Evolutionary conservation across 225 moss, liverwort and hornwort species (phyloP).

Genomic region (Thuidium tamariscinum): DNA sequence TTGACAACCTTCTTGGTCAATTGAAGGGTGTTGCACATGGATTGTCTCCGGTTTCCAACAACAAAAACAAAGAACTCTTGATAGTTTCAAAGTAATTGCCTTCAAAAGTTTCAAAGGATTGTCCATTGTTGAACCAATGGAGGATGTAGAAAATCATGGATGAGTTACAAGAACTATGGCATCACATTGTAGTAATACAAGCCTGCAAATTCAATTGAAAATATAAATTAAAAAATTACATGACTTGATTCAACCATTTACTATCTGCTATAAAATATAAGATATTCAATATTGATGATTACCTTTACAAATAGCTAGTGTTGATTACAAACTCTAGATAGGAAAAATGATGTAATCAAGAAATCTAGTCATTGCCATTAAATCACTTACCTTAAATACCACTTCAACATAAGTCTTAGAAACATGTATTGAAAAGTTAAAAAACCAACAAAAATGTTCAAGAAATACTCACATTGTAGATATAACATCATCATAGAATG

Average conservation of each 20-base stretch:
- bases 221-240: neutral
- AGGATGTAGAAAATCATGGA: neutral
- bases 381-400: rapidly evolving
- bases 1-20: neutral
- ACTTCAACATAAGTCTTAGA: neutral
- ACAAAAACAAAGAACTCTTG: neutral
- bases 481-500: too few relatives aligned
- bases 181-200: too few relatives aligned
- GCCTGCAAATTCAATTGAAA: neutral
- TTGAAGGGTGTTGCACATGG: neutral
- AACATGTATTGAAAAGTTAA: neutral
- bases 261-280: neutral
- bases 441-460: too few relatives aligned
- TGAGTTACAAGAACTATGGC: neutral
- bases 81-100: neutral
- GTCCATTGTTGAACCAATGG: neutral
- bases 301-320: rapidly evolving
- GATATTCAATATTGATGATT: neutral
- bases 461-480: too few relatives aligned
- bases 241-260: neutral
- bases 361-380: neutral
- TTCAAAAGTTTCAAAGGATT: neutral
- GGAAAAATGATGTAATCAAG: neutral
- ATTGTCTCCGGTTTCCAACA: rapidly evolving
- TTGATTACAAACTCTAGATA: neutral